Evolutionary conservation across 75 land plant genomes (phyloP).

Genomic region (Cupressus sempervirens): DNA sequence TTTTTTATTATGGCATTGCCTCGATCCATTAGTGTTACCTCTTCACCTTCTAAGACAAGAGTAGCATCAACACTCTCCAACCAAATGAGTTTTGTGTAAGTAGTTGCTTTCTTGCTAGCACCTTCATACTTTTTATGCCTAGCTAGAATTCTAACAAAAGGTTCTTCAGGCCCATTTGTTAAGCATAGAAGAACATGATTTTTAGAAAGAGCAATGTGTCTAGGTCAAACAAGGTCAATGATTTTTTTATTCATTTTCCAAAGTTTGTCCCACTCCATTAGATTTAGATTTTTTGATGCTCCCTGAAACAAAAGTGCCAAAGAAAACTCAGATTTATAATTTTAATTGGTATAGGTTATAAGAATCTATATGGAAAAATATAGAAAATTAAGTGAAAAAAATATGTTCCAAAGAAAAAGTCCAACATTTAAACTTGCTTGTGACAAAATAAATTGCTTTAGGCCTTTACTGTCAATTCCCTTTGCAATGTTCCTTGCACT

Average conservation of each 20-base stretch:
- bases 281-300: constrained; percentile 88
- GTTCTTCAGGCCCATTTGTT: constrained; percentile 68
- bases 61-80: constrained; percentile 75
- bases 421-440: constrained; percentile 43
- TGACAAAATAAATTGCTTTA: constrained; percentile 84
- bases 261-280: constrained; percentile 99
- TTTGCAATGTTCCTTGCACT: constrained; percentile 76
- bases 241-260: constrained; percentile 98
- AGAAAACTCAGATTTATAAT: constrained; percentile 6
- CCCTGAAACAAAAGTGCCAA: constrained; percentile 46
- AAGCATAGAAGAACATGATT: constrained; percentile 48
- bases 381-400: not conserved
- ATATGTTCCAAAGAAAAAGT: no score
- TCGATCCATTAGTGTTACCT: constrained; percentile 94
- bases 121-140: constrained; percentile 82
- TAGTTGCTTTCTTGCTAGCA: constrained; percentile 81
- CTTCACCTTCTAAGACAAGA: constrained; percentile 69
- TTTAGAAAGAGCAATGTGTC: constrained; percentile 86
- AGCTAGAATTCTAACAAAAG: constrained; percentile 75
- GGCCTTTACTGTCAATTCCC: constrained; percentile 86
- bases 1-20: constrained; percentile 82
- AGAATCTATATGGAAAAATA: not conserved
- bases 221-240: constrained; percentile 89
- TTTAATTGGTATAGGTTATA: not conserved
- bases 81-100: constrained; percentile 77